A percentile compares a stretch with the other conserved stretches of the same genome.
phyloP scores from a whole-genome alignment of 371 early-diverging fungal species.

The Dichotomocladium elegans region DNA sequence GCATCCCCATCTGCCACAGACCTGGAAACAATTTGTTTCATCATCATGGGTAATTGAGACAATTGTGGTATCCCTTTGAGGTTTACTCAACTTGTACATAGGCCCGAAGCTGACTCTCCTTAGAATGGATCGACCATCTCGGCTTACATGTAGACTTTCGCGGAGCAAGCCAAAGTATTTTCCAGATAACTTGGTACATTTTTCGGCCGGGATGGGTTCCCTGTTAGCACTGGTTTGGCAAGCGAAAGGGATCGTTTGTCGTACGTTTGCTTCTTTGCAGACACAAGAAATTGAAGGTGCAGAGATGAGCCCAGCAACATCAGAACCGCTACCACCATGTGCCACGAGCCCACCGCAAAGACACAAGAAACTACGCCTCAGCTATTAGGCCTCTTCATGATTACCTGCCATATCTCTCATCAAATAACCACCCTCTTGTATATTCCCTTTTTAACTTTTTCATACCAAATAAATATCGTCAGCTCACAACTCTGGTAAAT shows the following conservation, averaged over 20 bases:
- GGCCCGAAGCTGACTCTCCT: not conserved
- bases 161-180: not conserved
- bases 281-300: too few relatives aligned
- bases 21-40: not conserved
- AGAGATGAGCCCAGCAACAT: too few relatives aligned
- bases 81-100: not conserved
- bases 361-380: too few relatives aligned
- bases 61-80: not conserved
- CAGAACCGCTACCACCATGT: too few relatives aligned
- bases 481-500: too few relatives aligned
- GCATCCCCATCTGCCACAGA: not conserved
- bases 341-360: too few relatives aligned
- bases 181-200: not conserved
- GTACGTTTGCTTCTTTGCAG: not conserved
- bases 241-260: not conserved
- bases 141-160: not conserved
- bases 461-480: too few relatives aligned
- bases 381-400: too few relatives aligned
- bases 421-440: too few relatives aligned
- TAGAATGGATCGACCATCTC: not conserved
- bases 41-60: constrained; percentile 7
- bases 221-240: not conserved
- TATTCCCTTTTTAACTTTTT: too few relatives aligned
- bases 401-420: too few relatives aligned
- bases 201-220: not conserved